A percentile compares a stretch with the other conserved stretches of the same genome.
These are phyloP conservation scores for Cordyceps pruinosa DNA, from an alignment of 2,329 filamentous ascomycete species.

Conservation along the genomic window DNA sequence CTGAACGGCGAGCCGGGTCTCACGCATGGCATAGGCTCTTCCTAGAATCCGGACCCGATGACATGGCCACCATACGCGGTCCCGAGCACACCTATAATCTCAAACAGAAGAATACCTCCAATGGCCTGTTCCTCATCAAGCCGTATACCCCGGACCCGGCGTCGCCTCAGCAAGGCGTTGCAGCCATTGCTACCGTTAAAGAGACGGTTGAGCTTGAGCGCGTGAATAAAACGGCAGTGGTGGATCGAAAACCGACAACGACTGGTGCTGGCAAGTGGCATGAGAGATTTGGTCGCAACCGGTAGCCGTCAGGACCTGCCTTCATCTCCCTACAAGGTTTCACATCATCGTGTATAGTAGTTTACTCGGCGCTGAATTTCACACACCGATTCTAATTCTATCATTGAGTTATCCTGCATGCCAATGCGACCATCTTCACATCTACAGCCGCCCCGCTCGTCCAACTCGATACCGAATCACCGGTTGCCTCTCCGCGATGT, in stretches of 20 bases:
- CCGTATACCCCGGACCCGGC: slow-evolving; percentile 18
- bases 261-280: slow-evolving; percentile 50
- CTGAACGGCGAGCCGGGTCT: no score
- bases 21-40: slow-evolving; percentile 32
- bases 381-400: no score
- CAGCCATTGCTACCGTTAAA: slow-evolving; percentile 48
- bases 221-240: slow-evolving; percentile 42
- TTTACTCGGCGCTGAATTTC: no score
- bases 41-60: slow-evolving; percentile 39
- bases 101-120: slow-evolving; percentile 61
- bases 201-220: slow-evolving; percentile 56
- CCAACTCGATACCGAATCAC: no score
- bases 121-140: slow-evolving; percentile 52
- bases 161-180: slow-evolving; percentile 31
- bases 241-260: slow-evolving; percentile 20
- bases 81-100: slow-evolving; percentile 49
- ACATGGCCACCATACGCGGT: slow-evolving; percentile 45
- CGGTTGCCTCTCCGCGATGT: no score
- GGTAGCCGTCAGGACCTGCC: slow-evolving; percentile 22
- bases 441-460: no score
- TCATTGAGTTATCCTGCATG: no score
- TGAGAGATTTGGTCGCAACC: slow-evolving; percentile 47
- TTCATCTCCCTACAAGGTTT: background rate
- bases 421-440: no score
- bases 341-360: no score